Percentiles rank a stretch among this genome's conserved stretches.
phyloP scores from a whole-genome alignment of 805 yeast genomes.

The Blastobotrys parvus region DNA sequence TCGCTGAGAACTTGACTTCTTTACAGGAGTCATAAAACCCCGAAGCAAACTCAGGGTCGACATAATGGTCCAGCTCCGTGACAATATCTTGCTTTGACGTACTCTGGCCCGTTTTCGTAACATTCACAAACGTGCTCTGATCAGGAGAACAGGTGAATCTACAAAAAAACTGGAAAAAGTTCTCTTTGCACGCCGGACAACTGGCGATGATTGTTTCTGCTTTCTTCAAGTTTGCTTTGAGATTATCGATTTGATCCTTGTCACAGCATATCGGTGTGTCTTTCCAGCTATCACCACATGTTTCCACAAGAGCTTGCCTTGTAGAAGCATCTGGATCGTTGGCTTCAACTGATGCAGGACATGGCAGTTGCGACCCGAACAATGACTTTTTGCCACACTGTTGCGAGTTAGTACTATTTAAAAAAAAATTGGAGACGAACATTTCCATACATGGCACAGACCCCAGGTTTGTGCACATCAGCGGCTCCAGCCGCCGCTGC shows the following conservation, averaged over 20 bases:
- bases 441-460: slow-evolving; percentile 27
- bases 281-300: slow-evolving; percentile 71
- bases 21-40: slow-evolving; percentile 77
- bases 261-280: slow-evolving; percentile 61
- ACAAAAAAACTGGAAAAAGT: slow-evolving; percentile 75
- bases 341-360: slow-evolving; percentile 52
- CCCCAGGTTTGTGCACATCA: slow-evolving; percentile 12
- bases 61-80: slow-evolving; percentile 57
- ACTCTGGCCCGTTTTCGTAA: slow-evolving; percentile 45
- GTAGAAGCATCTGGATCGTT: slow-evolving; percentile 38
- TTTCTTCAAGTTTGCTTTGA: slow-evolving; percentile 55
- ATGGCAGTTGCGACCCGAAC: slow-evolving; percentile 76
- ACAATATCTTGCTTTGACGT: slow-evolving; percentile 52
- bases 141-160: slow-evolving; percentile 84
- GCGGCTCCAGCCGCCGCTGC: neutral
- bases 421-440: slow-evolving; percentile 11
- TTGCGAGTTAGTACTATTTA: neutral
- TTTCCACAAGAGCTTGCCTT: slow-evolving; percentile 36
- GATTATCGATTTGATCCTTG: slow-evolving; percentile 29
- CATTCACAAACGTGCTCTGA: slow-evolving; percentile 66
- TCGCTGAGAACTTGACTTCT: slow-evolving; percentile 83
- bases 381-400: slow-evolving; percentile 72
- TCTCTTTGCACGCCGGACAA: slow-evolving; percentile 87
- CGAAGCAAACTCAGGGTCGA: slow-evolving; percentile 52
- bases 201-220: slow-evolving; percentile 78